Base-by-base conservation (phyloP, 2,329 filamentous ascomycete genomes). In the Thermoascus crustaceus region DNA sequence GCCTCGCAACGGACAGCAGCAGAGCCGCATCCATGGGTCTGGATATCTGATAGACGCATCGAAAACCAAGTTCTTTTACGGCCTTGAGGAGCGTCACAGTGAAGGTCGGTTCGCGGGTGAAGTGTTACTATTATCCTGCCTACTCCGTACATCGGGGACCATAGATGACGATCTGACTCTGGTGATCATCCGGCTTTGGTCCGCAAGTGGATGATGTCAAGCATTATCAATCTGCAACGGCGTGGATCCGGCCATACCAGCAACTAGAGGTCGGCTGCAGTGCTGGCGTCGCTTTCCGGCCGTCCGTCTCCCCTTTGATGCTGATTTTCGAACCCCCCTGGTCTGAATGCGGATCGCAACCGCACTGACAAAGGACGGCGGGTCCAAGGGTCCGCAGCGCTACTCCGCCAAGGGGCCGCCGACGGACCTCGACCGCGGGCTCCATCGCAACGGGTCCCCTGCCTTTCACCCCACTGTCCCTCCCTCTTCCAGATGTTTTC, bases 201-300 rank as follows among this genome's bases (percentile, higher is more conserved):
- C 18, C 18, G 14, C 26, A 29, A 29, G 26, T 29, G 18, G n/a
- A 18, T 16, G 14, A 29, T 29, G 26, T 29, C 26, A 29, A 29
- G 26, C 26, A 29, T 29, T 29, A 29, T 29, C 26, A 29, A 29
- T 29, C 26, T 29, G 9, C 26, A 29, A 29, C 26, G 26, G 14
- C 26, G 14, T 10, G 9, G 13, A 29, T 11, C 26, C 26, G n/a
- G 13, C 14, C 13, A 13, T 9, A 29, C 14, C 26, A 29, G 7
- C 26, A 17, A 29, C 18, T 17, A 10, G 14, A 16, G 14, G 8
- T 13, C 14, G 13, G 16, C 26, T 17, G 14, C 26, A 7, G 26
- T 17, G 7, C 14, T 29, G 17, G n/a, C n/a, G 11, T 8, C 11
- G 25, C 25, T 14, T 27, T 14, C n/a, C 25, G 9, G 25, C 4